Base-by-base conservation (phyloP, 306 rosid species). In the Sechiopsis laciniata region DNA sequence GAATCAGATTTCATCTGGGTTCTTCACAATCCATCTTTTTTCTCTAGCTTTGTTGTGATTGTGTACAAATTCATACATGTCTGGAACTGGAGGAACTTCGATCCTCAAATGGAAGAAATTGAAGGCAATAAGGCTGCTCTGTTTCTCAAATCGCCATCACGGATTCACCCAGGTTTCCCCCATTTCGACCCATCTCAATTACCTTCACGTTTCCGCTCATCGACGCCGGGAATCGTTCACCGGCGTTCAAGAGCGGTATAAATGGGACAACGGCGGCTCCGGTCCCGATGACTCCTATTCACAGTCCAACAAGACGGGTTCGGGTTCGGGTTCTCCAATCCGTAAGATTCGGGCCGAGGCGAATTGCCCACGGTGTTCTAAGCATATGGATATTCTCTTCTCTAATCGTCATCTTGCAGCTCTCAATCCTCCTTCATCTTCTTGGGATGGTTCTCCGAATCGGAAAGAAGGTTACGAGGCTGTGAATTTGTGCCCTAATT, bases 221-320 rank as follows among this genome's bases (percentile, higher is more conserved):
- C 84, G 96, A 55, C 87, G 87, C 7, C 81, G 91, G 0, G 92
- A 84, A 59, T 70, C 87, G 14, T 76, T 84, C 4, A 72, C 84
- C 64, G 91, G 90, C 42, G 84, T 87, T 22, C 97, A 92, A 82
- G 92, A 86, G 75, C 83, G 98, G 37, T 82, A 87, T 80, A 93
- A 93, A 74, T 93, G 98, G 98, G 98, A 84, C 85, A 92, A 88
- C n/a, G 90, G 97, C 4, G 96, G 97, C 50, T 87, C 98, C 1
- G 96, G 97, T 59, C 84, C 96, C 7, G 85, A 81, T 8, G 91
- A 88, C 9, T 61, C 46, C 14, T 51, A 70, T 13, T 83, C 79
- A 55, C 77, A 76, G 61, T 16, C 37, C 21, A 22, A 71, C 14
- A 35, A 59, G 3, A 66, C 80, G 16, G 65, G 79, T 22, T 14